Evolutionary conservation across 2,329 filamentous ascomycete genomes (phyloP).

Genomic region (Cladosporium cucumerinum): DNA sequence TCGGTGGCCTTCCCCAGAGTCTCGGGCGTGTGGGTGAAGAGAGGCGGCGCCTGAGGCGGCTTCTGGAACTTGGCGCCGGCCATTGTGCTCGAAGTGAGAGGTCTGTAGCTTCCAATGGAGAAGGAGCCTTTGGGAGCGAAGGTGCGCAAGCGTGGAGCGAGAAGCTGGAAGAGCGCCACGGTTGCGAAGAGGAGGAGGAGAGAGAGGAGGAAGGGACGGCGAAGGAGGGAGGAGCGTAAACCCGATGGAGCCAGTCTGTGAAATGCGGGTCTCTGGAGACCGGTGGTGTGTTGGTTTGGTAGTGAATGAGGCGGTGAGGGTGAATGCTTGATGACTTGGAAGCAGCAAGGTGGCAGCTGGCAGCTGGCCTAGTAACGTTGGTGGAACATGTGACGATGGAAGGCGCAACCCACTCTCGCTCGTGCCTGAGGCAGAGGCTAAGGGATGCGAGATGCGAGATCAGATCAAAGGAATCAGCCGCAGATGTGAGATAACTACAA

Average conservation of each 20-base stretch:
- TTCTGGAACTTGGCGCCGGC: conserved; percentile 64
- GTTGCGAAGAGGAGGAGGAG: conserved; percentile 32
- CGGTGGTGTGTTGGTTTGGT: neutral
- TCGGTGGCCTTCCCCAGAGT: conserved; percentile 66
- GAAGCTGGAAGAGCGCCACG: conserved; percentile 34
- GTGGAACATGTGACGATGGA: conserved; percentile 4
- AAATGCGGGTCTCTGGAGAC: conserved; percentile 1
- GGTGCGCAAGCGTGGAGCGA: conserved; percentile 32
- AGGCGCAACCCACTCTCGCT: neutral
- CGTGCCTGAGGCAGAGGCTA: conserved; percentile 9
- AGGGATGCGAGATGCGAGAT: conserved; percentile 5
- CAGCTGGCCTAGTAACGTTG: neutral
- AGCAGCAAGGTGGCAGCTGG: conserved; percentile 2
- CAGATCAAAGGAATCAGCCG: neutral
- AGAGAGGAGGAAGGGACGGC: conserved; percentile 31
- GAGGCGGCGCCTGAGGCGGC: conserved; percentile 73
- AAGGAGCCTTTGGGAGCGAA: conserved; percentile 34
- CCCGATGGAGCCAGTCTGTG: conserved; percentile 18
- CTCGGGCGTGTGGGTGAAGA: conserved; percentile 71
- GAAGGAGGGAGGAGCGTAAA: conserved; percentile 14
- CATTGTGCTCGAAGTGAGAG: conserved; percentile 56
- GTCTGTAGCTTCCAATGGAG: conserved; percentile 23
- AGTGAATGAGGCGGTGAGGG: neutral
- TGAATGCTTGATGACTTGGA: neutral
- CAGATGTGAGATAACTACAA: neutral